Evolutionary conservation across 306 rosid species (phyloP).

Genomic region (Gillenia trifoliata): DNA sequence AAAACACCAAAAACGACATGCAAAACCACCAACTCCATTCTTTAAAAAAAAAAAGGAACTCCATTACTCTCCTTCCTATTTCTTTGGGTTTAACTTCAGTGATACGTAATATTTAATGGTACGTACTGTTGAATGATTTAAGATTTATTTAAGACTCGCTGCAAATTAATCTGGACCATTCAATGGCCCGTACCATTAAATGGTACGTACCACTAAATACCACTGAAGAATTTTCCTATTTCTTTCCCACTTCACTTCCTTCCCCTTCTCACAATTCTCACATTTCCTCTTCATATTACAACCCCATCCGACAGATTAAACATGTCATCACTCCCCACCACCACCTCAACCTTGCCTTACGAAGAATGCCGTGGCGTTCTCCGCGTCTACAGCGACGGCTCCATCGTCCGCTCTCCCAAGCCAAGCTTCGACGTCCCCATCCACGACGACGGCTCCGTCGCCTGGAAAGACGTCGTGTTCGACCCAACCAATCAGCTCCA

Average conservation of each 20-base stretch:
- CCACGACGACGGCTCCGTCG: conserved; percentile 52
- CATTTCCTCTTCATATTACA: background rate
- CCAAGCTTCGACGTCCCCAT: conserved; percentile 51
- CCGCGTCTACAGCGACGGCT: conserved; percentile 72
- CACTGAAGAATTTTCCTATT: too few species aligned
- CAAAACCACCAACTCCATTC: background rate
- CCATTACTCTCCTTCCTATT: background rate
- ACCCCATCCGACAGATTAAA: background rate
- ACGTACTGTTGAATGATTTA: too few species aligned
- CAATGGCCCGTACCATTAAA: too few species aligned
- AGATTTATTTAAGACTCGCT: too few species aligned
- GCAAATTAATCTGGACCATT: too few species aligned
- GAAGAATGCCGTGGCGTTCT: conserved; percentile 76
- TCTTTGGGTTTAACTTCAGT: too few species aligned
- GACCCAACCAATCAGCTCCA: conserved; percentile 41
- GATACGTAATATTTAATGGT: too few species aligned
- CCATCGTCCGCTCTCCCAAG: conserved; percentile 48
- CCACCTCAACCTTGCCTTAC: conserved; percentile 14
- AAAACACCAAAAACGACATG: background rate
- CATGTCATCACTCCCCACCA: conserved; percentile 2
- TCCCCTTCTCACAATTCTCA: background rate
- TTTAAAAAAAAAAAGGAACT: too few species aligned
- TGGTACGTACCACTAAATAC: too few species aligned
- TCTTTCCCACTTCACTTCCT: background rate
- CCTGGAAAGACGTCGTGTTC: conserved; percentile 73